phyloP scores from a whole-genome alignment of 768 basidiomycete genomes.

The Clathrus columnatus region DNA sequence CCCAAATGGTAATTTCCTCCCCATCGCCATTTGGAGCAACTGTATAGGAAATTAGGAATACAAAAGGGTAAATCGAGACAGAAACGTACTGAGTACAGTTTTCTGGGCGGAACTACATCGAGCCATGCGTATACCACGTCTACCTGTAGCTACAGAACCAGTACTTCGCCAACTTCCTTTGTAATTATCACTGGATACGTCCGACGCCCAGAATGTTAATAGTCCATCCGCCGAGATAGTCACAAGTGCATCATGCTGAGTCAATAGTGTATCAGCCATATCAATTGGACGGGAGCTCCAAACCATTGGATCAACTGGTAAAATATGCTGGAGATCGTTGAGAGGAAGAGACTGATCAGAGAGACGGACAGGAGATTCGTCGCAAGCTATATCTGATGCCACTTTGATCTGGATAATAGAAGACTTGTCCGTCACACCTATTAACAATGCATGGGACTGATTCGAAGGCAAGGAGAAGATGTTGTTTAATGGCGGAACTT shows the following conservation, averaged over 20 bases:
- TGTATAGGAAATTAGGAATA: slow-evolving; percentile 21
- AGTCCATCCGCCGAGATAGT: slow-evolving; percentile 72
- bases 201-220: slow-evolving; percentile 68
- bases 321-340: slow-evolving; percentile 45
- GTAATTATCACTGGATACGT: slow-evolving; percentile 9
- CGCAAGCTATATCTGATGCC: slow-evolving; percentile 18
- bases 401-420: slow-evolving; percentile 51
- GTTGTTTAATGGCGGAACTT: slow-evolving; percentile 44
- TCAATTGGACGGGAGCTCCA: slow-evolving; percentile 41
- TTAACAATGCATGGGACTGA: slow-evolving; percentile 43
- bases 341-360: slow-evolving; percentile 43
- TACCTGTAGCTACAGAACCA: slow-evolving; percentile 65
- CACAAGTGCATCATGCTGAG: slow-evolving; percentile 60
- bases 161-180: slow-evolving; percentile 50
- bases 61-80: slow-evolving; percentile 7
- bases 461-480: slow-evolving; percentile 61
- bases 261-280: background rate
- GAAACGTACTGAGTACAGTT: slow-evolving; percentile 67
- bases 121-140: slow-evolving; percentile 56
- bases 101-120: slow-evolving; percentile 89
- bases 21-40: slow-evolving; percentile 54
- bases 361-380: slow-evolving; percentile 28
- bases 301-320: slow-evolving; percentile 84
- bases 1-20: slow-evolving; percentile 90
- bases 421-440: slow-evolving; percentile 57